phyloP scores from a whole-genome alignment of 148 eudicot genomes.

The Amaranthus hypochondriacus region DNA sequence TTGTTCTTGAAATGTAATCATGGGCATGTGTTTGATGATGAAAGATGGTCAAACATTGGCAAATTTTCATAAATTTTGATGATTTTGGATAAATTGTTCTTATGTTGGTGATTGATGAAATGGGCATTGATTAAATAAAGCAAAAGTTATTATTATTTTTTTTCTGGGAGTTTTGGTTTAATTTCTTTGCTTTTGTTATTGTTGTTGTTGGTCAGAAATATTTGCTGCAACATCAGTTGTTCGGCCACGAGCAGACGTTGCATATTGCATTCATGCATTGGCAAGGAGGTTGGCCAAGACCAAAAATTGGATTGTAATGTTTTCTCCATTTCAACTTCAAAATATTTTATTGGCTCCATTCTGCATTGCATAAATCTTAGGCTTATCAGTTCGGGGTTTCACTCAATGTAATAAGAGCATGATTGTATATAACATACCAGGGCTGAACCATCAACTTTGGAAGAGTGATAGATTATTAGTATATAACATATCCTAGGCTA shows the following conservation, averaged over 20 bases:
- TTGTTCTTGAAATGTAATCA: not conserved
- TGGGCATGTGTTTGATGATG: constrained; percentile 6
- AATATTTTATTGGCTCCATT: not conserved
- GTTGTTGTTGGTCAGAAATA: constrained; percentile 41
- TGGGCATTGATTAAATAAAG: constrained; percentile 21
- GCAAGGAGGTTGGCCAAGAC: constrained; percentile 85
- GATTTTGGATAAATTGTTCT: not conserved
- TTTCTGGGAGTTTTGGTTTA: constrained; percentile 5
- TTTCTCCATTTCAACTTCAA: constrained; percentile 9
- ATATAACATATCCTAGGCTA: too few species aligned
- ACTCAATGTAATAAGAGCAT: not conserved
- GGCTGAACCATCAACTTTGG: too few species aligned
- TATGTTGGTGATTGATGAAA: not conserved
- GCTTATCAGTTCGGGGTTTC: too few species aligned
- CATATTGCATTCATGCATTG: constrained; percentile 93
- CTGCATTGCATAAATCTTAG: not conserved
- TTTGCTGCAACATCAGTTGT: constrained; percentile 69
- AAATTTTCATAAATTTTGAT: not conserved
- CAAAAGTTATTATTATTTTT: not conserved
- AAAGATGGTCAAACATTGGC: not conserved
- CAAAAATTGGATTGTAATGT: constrained; percentile 83
- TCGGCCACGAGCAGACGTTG: constrained; percentile 85
- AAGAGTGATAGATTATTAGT: too few species aligned
- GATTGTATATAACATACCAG: not conserved
- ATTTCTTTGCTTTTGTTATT: constrained; percentile 6